Conservation (phyloP, 352 stramenopile genomes). For the Phytophthora brassicae region DNA sequence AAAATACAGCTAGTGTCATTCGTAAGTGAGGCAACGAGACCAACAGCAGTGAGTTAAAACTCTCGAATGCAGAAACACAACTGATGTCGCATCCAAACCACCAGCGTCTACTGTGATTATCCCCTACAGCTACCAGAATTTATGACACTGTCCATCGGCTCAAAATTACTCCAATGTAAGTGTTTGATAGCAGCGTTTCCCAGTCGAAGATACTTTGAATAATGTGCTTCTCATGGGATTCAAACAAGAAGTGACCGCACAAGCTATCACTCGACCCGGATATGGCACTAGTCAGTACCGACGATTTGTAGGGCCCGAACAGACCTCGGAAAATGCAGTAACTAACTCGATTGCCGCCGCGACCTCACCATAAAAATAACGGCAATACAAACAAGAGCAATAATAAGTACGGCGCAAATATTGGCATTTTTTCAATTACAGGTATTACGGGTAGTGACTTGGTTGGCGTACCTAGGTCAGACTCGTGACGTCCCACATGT, state of each 20-base stretch:
- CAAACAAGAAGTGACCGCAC: slow-evolving; percentile 6
- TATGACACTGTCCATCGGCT: neutral
- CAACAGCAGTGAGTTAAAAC: neutral
- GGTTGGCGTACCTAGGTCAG: no score
- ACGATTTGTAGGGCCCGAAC: no score
- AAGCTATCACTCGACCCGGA: no score
- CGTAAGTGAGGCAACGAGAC: neutral
- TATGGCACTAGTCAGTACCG: no score
- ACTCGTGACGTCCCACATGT: no score
- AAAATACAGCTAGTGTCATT: slow-evolving; percentile 11
- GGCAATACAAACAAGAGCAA: no score
- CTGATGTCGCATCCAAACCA: neutral
- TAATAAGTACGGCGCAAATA: no score
- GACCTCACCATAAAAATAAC: no score
- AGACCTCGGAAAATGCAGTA: no score
- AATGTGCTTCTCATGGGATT: neutral
- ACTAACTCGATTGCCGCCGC: no score
- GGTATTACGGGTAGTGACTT: no score
- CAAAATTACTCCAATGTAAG: neutral
- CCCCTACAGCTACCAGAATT: neutral
- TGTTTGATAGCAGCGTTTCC: slow-evolving; percentile 8
- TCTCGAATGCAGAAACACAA: neutral
- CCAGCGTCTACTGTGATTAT: neutral
- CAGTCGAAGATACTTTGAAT: slow-evolving; percentile 3
- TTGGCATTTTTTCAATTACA: no score